These are phyloP conservation scores for Lupinus albus DNA, from an alignment of 306 rosid genomes.

Conservation along the genomic window DNA sequence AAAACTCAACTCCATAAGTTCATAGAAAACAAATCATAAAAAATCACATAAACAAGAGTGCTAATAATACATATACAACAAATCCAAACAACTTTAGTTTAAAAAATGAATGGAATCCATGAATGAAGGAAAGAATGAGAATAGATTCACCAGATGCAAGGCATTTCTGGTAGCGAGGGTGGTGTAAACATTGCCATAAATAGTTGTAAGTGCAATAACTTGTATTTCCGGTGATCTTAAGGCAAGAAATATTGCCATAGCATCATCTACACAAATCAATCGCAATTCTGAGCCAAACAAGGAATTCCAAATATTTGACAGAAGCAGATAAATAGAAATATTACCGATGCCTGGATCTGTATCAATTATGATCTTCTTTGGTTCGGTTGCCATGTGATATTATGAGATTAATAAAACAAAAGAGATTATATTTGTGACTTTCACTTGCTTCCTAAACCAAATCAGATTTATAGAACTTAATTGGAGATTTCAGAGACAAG, in stretches of 20 bases:
- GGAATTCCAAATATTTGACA: constrained; percentile 30
- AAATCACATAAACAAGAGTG: constrained; percentile 4
- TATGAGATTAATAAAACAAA: neutral
- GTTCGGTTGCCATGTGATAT: constrained; percentile 51
- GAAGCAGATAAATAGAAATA: neutral
- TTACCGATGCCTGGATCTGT: constrained; percentile 96
- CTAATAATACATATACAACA: no score
- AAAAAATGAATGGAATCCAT: neutral
- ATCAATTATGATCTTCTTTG: constrained; percentile 89
- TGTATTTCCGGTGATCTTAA: constrained; percentile 73
- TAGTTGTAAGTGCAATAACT: constrained; percentile 88
- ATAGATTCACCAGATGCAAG: constrained; percentile 75
- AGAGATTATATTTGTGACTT: neutral
- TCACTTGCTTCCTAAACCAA: neutral
- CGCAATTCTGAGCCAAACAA: constrained; percentile 31
- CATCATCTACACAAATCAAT: constrained; percentile 66
- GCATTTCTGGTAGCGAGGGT: constrained; percentile 92
- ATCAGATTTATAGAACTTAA: no score
- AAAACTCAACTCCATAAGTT: neutral
- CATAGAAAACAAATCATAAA: constrained; percentile 1
- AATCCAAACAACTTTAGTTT: neutral
- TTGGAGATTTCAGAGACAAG: neutral
- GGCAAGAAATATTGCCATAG: constrained; percentile 91
- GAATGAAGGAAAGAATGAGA: neutral
- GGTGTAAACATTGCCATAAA: constrained; percentile 86